Conservation (phyloP, 163 green algal genomes). For the Chlamydomonas reinhardtii region DNA sequence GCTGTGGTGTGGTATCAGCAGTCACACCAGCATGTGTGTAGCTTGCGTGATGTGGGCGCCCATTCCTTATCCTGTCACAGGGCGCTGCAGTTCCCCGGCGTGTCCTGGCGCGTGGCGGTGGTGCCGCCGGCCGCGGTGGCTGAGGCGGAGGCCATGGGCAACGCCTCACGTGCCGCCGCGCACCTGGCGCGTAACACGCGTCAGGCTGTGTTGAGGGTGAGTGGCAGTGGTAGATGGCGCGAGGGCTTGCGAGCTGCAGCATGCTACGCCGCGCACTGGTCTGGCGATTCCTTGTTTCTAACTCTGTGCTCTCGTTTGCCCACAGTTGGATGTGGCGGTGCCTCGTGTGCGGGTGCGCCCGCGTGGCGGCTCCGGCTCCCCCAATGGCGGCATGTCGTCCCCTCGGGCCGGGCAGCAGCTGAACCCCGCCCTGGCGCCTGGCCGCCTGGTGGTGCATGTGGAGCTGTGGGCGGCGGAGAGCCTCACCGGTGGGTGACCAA, state of each 20-base stretch:
- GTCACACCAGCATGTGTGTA: too few relatives aligned
- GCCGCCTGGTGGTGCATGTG: background rate
- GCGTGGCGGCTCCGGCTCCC: too few relatives aligned
- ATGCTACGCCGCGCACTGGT: too few relatives aligned
- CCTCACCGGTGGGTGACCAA: background rate
- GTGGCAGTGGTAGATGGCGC: too few relatives aligned
- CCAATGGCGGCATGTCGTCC: too few relatives aligned
- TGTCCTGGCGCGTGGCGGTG: background rate
- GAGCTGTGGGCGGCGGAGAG: background rate
- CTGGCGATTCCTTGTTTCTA: too few relatives aligned
- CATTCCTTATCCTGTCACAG: background rate
- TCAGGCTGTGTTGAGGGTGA: background rate
- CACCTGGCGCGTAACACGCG: background rate
- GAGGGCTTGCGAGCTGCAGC: too few relatives aligned
- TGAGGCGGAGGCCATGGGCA: background rate
- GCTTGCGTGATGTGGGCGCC: too few relatives aligned
- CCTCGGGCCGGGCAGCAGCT: too few relatives aligned
- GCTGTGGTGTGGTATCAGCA: too few relatives aligned
- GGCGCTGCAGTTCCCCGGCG: background rate
- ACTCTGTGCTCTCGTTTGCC: too few relatives aligned
- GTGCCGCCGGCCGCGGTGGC: background rate
- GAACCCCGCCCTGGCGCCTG: background rate
- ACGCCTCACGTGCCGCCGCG: background rate
- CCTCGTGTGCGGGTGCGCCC: too few relatives aligned
- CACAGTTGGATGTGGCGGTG: background rate